These are phyloP conservation scores for Mycena epipterygia DNA, from an alignment of 768 basidiomycete species.

Conservation along the genomic window DNA sequence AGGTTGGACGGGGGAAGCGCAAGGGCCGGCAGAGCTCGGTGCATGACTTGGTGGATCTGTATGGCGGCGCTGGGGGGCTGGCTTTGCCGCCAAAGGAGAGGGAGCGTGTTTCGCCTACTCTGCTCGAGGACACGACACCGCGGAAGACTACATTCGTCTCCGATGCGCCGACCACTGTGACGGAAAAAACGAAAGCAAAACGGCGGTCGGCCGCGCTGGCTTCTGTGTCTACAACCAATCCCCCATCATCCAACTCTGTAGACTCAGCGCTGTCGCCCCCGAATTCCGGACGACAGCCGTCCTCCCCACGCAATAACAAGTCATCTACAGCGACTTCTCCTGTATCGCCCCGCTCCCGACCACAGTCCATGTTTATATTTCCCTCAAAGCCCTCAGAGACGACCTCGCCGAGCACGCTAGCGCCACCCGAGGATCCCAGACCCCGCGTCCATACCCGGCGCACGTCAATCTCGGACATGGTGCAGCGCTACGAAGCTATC, in stretches of 20 bases:
- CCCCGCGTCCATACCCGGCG: conserved; percentile 63
- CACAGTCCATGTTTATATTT: conserved; percentile 87
- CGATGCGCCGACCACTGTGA: conserved; percentile 27
- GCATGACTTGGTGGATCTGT: conserved; percentile 85
- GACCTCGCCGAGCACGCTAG: conserved; percentile 47
- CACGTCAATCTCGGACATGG: conserved; percentile 90
- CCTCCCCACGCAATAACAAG: conserved; percentile 32
- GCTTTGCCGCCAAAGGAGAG: conserved; percentile 56
- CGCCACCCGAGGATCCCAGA: conserved; percentile 62
- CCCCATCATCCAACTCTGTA: background rate
- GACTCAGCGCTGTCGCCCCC: conserved; percentile 37
- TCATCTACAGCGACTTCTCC: conserved; percentile 44
- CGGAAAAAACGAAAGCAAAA: conserved; percentile 32
- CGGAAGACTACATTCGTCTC: conserved; percentile 22
- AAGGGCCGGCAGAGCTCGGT: conserved; percentile 84
- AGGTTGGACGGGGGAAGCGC: conserved; percentile 49
- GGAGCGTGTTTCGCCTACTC: conserved; percentile 42
- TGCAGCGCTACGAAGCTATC: conserved; percentile 84
- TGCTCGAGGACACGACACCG: conserved; percentile 37
- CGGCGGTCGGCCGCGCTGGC: conserved; percentile 32
- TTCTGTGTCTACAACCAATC: conserved; percentile 19
- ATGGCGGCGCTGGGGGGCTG: conserved; percentile 67
- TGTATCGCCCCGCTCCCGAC: conserved; percentile 66
- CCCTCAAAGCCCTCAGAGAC: conserved; percentile 65
- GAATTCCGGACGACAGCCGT: conserved; percentile 30